Conservation (phyloP, 2,329 filamentous ascomycete species). For the Neopestalotiopsis sp. region DNA sequence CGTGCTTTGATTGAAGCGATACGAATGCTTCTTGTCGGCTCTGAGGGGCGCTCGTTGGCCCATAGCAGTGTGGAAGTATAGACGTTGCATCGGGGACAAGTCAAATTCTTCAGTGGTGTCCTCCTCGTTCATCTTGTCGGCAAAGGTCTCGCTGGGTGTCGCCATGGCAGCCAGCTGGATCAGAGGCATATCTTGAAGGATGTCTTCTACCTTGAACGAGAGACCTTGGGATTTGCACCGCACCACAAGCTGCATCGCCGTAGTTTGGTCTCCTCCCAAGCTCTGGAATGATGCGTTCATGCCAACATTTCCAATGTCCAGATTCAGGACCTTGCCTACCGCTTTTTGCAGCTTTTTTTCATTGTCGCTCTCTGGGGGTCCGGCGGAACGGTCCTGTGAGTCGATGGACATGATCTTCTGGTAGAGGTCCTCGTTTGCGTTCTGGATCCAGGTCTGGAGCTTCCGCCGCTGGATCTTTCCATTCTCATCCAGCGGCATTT, state of each 20-base stretch:
- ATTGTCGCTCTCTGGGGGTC: conserved; percentile 41
- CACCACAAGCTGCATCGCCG: conserved; percentile 44
- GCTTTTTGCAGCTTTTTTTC: conserved; percentile 45
- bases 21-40: conserved; percentile 38
- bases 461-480: conserved; percentile 47
- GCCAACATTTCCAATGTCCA: conserved; percentile 44
- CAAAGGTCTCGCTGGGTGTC: conserved; percentile 35
- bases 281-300: conserved; percentile 47
- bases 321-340: conserved; percentile 42
- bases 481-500: conserved; percentile 47
- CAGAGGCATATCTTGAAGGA: conserved; percentile 42
- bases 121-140: conserved; percentile 38
- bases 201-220: conserved; percentile 40
- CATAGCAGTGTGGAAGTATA: conserved; percentile 56
- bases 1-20: conserved; percentile 57
- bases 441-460: conserved; percentile 59
- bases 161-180: conserved; percentile 44
- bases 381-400: conserved; percentile 39
- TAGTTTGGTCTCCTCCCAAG: conserved; percentile 46
- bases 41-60: conserved; percentile 39
- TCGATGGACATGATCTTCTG: conserved; percentile 50
- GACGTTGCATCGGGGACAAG: conserved; percentile 58
- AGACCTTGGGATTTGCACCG: conserved; percentile 45
- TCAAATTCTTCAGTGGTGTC: conserved; percentile 45
- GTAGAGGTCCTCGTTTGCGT: conserved; percentile 52